Evolutionary conservation across 1,284 basidiomycete genomes (phyloP), one percentile per base, ranked within the genome.

Genomic region (Marasmius fiardii): DNA sequence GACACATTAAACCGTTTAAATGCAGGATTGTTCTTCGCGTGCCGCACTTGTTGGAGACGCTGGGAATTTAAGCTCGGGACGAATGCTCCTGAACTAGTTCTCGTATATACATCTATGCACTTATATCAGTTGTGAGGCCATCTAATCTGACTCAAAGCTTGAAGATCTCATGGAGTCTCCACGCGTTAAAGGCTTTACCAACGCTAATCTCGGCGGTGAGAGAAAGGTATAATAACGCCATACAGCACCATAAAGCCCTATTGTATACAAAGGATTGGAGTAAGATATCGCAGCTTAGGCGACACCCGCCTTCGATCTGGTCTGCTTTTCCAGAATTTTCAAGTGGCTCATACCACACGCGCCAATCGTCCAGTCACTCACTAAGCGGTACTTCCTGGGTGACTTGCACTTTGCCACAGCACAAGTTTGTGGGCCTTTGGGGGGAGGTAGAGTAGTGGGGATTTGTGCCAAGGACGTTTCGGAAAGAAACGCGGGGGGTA

Each of bases 301-400:
- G 28, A 49, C 28, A 26, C 47, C 47, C n/a, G 47, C 24, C 28
- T 49, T 49, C 4, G 16, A 7, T 31, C 28, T 28, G 14, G 18
- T 8, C 47, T 31, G 47, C 2, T 52, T 65, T 54, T 85, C 81
- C 43, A 87, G 65, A 18, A 74, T 54, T 58, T 81, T 82, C 61
- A 87, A 69, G 68, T 87, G 85, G 1, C 63, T 67, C 56, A 77
- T 74, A 41, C 75, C 77, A 63, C 78, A 80, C 2, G 77, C 78
- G 4, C 78, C 77, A 41, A 67, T 64, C 20, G 68, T 71, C 67
- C 67, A 77, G 53, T 77, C 72, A 55, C 67, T 73, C 3, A 77
- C 74, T 20, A 76, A 64, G 14, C 75, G 67, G 58, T 80, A 80
- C 50, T 75, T 75, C 37, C 76, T 66, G 1, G 65, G 61, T 33